A percentile compares a stretch with the other conserved stretches of the same genome.
phyloP scores from a whole-genome alignment of 371 early-diverging fungal genomes.

The Mucor indicus region DNA sequence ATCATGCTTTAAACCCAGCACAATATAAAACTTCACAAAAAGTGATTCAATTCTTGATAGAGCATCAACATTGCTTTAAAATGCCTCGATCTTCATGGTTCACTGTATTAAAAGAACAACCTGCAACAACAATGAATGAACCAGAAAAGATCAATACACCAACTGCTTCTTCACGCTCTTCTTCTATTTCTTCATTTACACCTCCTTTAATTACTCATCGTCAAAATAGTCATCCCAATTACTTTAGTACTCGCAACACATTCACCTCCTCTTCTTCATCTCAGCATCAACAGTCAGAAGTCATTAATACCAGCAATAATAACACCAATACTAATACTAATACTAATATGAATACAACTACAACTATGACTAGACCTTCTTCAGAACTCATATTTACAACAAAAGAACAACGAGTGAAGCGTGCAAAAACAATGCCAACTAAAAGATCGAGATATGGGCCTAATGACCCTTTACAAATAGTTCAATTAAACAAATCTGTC shows the following conservation, averaged over 20 bases:
- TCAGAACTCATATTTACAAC: neutral
- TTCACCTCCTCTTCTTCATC: neutral
- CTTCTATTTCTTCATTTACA: neutral
- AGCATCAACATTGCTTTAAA: constrained; percentile 44
- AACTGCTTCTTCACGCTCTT: neutral
- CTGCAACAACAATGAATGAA: neutral
- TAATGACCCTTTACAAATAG: constrained; percentile 28
- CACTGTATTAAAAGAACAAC: constrained; percentile 5
- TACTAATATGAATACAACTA: neutral
- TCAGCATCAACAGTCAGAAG: too few species aligned
- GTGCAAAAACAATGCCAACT: constrained; percentile 28
- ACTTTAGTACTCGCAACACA: constrained; percentile 1
- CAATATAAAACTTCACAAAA: constrained; percentile 50
- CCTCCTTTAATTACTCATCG: neutral
- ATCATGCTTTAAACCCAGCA: constrained; percentile 47
- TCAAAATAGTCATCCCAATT: constrained; percentile 3
- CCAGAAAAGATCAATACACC: neutral
- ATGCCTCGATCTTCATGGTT: constrained; percentile 23
- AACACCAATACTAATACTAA: too few species aligned
- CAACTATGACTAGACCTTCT: neutral
- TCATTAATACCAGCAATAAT: too few species aligned
- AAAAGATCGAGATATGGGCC: constrained; percentile 24
- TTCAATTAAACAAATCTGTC: constrained; percentile 26
- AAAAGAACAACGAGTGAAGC: constrained; percentile 13
- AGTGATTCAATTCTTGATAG: constrained; percentile 51